Evolutionary conservation across 805 yeast species (phyloP).

Genomic region (Candida chilensis): DNA sequence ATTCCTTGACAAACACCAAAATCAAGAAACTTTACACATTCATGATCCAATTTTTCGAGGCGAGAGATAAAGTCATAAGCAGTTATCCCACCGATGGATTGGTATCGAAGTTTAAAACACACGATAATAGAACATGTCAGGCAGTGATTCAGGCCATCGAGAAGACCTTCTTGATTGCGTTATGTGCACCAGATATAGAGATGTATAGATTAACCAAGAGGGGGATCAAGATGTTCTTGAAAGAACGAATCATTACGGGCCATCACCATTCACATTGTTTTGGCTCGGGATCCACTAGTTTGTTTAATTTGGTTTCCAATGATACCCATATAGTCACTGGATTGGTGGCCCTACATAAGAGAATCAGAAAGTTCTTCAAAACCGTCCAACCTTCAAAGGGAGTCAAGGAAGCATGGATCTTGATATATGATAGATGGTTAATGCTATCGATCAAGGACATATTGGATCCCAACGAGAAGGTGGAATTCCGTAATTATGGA

Average conservation of each 20-base stretch:
- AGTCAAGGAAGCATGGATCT: conserved; percentile 27
- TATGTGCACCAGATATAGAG: conserved; percentile 42
- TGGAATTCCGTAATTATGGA: conserved; percentile 55
- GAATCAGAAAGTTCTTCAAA: conserved; percentile 35
- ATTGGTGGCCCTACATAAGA: conserved; percentile 64
- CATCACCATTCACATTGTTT: not conserved
- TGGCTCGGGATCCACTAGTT: not conserved
- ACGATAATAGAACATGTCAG: too few relatives aligned
- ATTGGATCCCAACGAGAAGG: conserved; percentile 20
- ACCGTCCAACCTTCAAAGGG: conserved; percentile 27
- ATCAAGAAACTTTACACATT: not conserved
- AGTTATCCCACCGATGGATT: not conserved
- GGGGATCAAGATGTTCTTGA: conserved; percentile 18
- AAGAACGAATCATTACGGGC: not conserved
- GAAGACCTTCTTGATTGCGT: conserved; percentile 37
- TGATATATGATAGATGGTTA: conserved; percentile 43
- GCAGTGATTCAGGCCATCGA: conserved; percentile 34
- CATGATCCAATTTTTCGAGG: not conserved
- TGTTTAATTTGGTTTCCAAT: conserved; percentile 21
- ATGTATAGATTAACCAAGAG: conserved; percentile 37
- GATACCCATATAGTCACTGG: conserved; percentile 60
- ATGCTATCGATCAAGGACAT: conserved; percentile 14
- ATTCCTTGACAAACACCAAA: not conserved
- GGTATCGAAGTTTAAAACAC: not conserved
- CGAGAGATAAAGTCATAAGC: not conserved